Evolutionary conservation across 2,329 filamentous ascomycete species (phyloP).

Genomic region (Claviceps cyperi): DNA sequence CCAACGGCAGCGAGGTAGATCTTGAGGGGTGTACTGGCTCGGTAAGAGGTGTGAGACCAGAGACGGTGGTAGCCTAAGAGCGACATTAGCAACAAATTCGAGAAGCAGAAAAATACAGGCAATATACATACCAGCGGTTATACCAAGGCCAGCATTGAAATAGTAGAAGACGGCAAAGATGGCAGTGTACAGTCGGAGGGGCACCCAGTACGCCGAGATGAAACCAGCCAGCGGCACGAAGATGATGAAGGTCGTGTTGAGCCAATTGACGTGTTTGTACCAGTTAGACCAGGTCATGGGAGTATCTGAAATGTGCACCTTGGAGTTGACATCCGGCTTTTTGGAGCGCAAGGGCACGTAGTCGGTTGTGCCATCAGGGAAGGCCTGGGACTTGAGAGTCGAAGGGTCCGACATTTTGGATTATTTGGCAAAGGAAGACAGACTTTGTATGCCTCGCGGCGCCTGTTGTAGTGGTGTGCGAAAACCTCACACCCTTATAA

Average conservation of each 20-base stretch:
- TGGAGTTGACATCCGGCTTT: slow-evolving; percentile 40
- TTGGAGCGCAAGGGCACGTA: slow-evolving; percentile 33
- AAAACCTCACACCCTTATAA: background rate
- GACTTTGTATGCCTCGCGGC: background rate
- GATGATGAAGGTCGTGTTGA: slow-evolving; percentile 72
- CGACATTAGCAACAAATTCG: background rate
- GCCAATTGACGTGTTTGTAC: slow-evolving; percentile 89
- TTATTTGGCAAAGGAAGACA: background rate
- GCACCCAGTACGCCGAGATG: slow-evolving; percentile 64
- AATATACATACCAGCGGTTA: slow-evolving; percentile 50
- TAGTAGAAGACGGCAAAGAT: slow-evolving; percentile 67
- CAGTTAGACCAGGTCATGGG: slow-evolving; percentile 72
- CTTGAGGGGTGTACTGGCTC: slow-evolving; percentile 59
- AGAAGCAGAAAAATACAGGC: too few relatives aligned
- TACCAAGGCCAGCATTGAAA: slow-evolving; percentile 69
- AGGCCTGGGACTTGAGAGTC: slow-evolving; percentile 23
- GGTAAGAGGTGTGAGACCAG: slow-evolving; percentile 78
- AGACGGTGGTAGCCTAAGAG: slow-evolving; percentile 43
- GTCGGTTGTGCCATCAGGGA: slow-evolving; percentile 40
- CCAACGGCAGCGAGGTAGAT: slow-evolving; percentile 72
- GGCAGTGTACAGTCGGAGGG: slow-evolving; percentile 55
- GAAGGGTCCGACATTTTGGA: slow-evolving; percentile 4
- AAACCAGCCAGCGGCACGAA: slow-evolving; percentile 61
- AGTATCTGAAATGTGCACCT: slow-evolving; percentile 73
- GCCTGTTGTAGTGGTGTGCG: background rate